phyloP scores from a whole-genome alignment of 148 eudicot species.

The Gaultheria prostrata region DNA sequence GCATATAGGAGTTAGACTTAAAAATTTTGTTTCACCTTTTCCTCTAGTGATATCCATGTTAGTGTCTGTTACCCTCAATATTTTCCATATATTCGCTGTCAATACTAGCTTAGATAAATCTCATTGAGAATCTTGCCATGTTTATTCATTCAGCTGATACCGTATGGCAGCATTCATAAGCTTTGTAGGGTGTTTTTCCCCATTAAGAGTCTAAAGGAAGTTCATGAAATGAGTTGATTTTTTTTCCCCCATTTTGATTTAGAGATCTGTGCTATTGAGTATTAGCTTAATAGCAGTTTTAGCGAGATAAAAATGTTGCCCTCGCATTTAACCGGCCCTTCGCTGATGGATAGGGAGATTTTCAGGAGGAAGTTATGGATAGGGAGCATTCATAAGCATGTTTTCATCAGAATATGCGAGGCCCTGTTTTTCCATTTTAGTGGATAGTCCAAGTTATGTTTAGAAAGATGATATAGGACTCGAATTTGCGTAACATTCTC shows the following conservation, averaged over 20 bases:
- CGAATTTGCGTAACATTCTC: too few species aligned
- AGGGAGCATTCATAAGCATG: not conserved
- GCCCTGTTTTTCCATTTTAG: too few species aligned
- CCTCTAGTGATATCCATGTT: not conserved
- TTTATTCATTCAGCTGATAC: not conserved
- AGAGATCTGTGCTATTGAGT: not conserved
- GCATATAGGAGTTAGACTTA: slow-evolving; percentile 22
- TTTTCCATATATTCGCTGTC: slow-evolving; percentile 2
- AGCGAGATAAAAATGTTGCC: not conserved
- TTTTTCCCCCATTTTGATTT: not conserved
- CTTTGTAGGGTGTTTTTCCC: slow-evolving; percentile 4
- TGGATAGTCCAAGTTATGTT: too few species aligned
- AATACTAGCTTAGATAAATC: slow-evolving; percentile 11
- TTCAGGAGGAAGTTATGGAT: not conserved
- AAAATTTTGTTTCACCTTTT: not conserved
- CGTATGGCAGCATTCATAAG: not conserved
- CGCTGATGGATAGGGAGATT: not conserved
- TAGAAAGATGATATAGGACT: too few species aligned
- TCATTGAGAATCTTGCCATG: not conserved
- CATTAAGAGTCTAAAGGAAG: not conserved
- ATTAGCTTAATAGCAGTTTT: not conserved
- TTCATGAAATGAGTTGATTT: not conserved
- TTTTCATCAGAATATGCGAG: too few species aligned
- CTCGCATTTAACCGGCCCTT: not conserved
- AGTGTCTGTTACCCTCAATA: not conserved